Conservation (phyloP, 2,329 filamentous ascomycete genomes). For the Alternaria tenuissima region DNA sequence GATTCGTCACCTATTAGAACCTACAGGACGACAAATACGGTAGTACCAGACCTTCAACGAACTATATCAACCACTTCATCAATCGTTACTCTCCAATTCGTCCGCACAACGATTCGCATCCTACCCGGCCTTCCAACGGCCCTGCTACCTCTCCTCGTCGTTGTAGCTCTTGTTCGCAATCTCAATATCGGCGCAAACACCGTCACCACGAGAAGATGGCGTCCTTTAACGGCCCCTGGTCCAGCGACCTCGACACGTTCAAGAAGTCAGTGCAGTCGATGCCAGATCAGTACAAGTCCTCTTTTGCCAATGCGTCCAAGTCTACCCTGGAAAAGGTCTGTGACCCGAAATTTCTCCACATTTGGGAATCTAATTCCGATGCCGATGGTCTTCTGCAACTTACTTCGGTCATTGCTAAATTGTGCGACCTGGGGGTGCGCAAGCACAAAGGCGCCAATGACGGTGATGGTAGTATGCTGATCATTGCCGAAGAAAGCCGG, state of each 20-base stretch:
- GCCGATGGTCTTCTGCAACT: constrained; percentile 44
- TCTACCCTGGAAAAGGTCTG: constrained; percentile 32
- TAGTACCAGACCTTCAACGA: constrained; percentile 7
- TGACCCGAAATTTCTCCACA: constrained; percentile 33
- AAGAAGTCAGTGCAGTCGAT: constrained; percentile 35
- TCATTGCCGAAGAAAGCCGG: constrained; percentile 35
- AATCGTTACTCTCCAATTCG: constrained; percentile 3
- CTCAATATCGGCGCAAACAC: constrained; percentile 18
- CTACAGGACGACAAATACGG: neutral
- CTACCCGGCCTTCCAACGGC: neutral
- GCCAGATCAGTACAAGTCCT: constrained; percentile 33
- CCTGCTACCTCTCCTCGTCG: neutral
- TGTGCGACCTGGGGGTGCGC: constrained; percentile 34
- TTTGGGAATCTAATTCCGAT: constrained; percentile 47
- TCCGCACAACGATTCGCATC: neutral
- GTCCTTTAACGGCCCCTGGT: constrained; percentile 39
- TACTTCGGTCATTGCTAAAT: constrained; percentile 40
- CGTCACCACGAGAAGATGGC: constrained; percentile 18
- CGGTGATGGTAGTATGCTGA: constrained; percentile 36
- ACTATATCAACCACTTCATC: constrained; percentile 22
- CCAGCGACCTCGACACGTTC: constrained; percentile 33
- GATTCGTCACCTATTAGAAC: neutral
- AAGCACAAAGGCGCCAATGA: constrained; percentile 20
- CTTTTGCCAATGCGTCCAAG: constrained; percentile 33
- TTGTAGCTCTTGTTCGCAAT: neutral